Evolutionary conservation across 805 yeast species (phyloP).

Genomic region (Kuraishia borneana): DNA sequence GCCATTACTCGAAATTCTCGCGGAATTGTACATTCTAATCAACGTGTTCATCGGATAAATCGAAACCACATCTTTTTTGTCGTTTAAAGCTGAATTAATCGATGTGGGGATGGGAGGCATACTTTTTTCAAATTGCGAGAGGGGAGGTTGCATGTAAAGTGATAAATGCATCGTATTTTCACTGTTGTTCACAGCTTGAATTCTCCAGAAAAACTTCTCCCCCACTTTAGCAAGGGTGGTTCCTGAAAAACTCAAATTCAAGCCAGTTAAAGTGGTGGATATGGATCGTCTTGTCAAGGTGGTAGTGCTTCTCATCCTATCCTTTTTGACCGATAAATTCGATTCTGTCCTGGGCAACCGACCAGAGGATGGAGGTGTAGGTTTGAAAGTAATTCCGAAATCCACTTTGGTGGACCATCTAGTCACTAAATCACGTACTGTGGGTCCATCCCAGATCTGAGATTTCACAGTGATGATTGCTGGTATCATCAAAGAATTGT

Average conservation of each 20-base stretch:
- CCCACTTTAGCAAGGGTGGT: constrained; percentile 51
- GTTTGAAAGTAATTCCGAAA: constrained; percentile 7
- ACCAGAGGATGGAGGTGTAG: constrained; percentile 4
- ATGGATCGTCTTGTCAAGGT: no score
- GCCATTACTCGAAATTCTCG: constrained; percentile 32
- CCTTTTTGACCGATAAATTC: no score
- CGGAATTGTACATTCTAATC: constrained; percentile 12
- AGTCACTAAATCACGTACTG: constrained; percentile 13
- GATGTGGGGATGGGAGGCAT: constrained; percentile 21
- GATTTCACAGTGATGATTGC: constrained; percentile 11
- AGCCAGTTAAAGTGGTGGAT: constrained; percentile 15
- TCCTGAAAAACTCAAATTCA: constrained; percentile 50
- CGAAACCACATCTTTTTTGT: constrained; percentile 14
- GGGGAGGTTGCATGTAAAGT: constrained; percentile 29
- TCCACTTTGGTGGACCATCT: constrained; percentile 27
- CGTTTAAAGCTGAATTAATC: constrained; percentile 1
- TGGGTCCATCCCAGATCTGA: constrained; percentile 5
- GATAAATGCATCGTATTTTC: constrained; percentile 38
- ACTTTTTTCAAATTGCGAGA: constrained; percentile 22
- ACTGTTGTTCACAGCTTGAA: constrained; percentile 56
- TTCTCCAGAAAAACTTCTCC: constrained; percentile 46
- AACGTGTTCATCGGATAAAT: constrained; percentile 16
- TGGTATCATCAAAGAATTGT: constrained; percentile 14
- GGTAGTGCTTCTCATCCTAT: no score
- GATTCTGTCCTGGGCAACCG: no score